Conservation (phyloP, 2,329 filamentous ascomycete genomes). For the Parastagonospora nodorum region DNA sequence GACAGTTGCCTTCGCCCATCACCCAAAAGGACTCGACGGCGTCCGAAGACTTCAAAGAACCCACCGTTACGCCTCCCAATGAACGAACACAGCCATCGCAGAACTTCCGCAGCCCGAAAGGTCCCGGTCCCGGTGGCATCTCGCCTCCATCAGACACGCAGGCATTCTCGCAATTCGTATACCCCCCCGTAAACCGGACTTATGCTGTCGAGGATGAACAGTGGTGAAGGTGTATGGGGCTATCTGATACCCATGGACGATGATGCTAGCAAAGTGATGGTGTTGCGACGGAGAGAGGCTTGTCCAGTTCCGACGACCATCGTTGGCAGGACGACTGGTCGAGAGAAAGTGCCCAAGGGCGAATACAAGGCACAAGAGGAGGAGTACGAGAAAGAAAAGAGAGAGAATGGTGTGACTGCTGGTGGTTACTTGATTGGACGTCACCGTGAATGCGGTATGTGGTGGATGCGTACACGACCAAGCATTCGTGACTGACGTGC, state of each 20-base stretch:
- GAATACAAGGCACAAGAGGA: slow-evolving; percentile 67
- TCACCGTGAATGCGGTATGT: slow-evolving; percentile 90
- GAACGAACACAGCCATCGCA: slow-evolving; percentile 39
- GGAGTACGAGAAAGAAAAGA: slow-evolving; percentile 61
- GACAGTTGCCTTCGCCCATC: slow-evolving; percentile 78
- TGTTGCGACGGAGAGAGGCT: slow-evolving; percentile 73
- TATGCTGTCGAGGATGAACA: slow-evolving; percentile 86
- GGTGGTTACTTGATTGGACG: slow-evolving; percentile 90
- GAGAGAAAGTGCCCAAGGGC: slow-evolving; percentile 54
- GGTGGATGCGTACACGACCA: background rate
- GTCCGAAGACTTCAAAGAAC: slow-evolving; percentile 67
- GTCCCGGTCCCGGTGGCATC: slow-evolving; percentile 41
- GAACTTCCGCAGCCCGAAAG: slow-evolving; percentile 46
- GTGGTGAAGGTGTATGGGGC: slow-evolving; percentile 89
- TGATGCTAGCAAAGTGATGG: slow-evolving; percentile 70
- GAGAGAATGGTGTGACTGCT: slow-evolving; percentile 62
- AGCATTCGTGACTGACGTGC: slow-evolving; percentile 13
- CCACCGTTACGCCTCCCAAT: slow-evolving; percentile 70
- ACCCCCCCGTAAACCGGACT: slow-evolving; percentile 71
- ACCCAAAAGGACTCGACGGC: slow-evolving; percentile 71
- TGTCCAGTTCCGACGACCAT: slow-evolving; percentile 64
- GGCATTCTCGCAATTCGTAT: slow-evolving; percentile 78
- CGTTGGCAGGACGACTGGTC: slow-evolving; percentile 44
- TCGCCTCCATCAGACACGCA: slow-evolving; percentile 75
- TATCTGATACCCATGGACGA: slow-evolving; percentile 84